Percentiles rank a stretch among this genome's conserved stretches.
phyloP scores from a whole-genome alignment of 192 early-diverging fungal species.

The Rhizoclosmatium globosum region DNA sequence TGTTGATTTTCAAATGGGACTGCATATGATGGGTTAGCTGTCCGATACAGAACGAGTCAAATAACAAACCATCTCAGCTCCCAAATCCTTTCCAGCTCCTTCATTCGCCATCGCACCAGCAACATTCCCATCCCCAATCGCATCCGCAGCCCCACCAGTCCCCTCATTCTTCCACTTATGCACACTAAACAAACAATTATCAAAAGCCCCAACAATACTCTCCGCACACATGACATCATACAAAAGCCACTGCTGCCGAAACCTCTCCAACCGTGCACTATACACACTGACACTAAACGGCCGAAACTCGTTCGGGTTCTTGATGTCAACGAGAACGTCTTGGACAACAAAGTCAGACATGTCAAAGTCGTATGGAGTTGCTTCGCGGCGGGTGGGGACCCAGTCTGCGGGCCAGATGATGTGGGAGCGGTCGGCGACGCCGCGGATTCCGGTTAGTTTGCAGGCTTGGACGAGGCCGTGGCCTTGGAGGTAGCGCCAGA shows the following conservation, averaged over 20 bases:
- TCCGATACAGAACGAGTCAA: neutral
- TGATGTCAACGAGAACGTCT: conserved; percentile 87
- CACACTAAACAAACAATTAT: conserved; percentile 93
- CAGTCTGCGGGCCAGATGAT: conserved; percentile 81
- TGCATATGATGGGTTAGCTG: conserved; percentile 32
- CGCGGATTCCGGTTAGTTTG: conserved; percentile 85
- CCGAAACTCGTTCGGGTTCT: conserved; percentile 75
- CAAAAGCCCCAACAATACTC: conserved; percentile 89
- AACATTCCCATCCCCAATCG: neutral
- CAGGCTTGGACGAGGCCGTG: conserved; percentile 80
- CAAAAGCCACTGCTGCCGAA: conserved; percentile 92
- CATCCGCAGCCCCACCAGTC: neutral
- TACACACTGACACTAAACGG: conserved; percentile 90
- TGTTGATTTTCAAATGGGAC: conserved; percentile 85
- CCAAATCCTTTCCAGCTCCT: neutral
- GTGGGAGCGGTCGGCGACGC: conserved; percentile 83
- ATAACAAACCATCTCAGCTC: conserved; percentile 51
- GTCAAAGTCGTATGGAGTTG: conserved; percentile 84
- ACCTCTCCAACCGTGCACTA: conserved; percentile 78
- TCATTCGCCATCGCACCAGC: neutral
- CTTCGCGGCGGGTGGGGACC: conserved; percentile 62
- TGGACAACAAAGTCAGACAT: conserved; percentile 83
- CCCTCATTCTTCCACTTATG: conserved; percentile 59
- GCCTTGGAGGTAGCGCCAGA: conserved; percentile 92
- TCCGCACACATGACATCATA: conserved; percentile 91